Conservation (phyloP, 164 flowering plant species). For the Stephania cephalantha region DNA sequence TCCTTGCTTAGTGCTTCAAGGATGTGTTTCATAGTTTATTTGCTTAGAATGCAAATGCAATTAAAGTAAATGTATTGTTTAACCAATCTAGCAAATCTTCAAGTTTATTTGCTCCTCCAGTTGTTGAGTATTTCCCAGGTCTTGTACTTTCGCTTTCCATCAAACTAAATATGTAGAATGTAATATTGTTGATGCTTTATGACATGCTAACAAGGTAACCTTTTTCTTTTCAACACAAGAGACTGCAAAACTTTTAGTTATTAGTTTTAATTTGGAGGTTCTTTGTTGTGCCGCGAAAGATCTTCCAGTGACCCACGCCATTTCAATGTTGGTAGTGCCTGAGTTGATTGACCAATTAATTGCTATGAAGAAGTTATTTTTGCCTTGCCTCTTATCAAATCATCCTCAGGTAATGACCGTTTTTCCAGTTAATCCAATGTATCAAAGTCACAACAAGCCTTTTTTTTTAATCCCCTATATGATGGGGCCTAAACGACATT, state of each 20-base stretch:
- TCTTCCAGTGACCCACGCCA: constrained; percentile 47
- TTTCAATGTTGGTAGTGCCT: constrained; percentile 75
- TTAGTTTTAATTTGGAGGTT: constrained; percentile 58
- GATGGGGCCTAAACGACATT: background rate
- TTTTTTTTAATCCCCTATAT: background rate
- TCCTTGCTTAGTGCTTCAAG: too few species aligned
- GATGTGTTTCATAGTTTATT: background rate
- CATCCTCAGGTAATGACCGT: constrained; percentile 50
- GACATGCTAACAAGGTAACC: constrained; percentile 1
- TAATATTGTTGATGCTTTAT: constrained; percentile 2
- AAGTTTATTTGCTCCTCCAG: constrained; percentile 40
- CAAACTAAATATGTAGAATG: background rate
- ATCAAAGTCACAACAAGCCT: background rate
- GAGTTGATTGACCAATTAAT: too few species aligned
- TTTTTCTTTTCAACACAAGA: constrained; percentile 46
- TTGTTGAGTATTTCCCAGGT: constrained; percentile 82
- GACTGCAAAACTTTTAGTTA: constrained; percentile 42
- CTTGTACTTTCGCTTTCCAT: constrained; percentile 3
- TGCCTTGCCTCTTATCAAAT: constrained; percentile 44
- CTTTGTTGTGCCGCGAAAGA: constrained; percentile 63
- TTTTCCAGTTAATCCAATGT: background rate
- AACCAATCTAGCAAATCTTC: constrained; percentile 43
- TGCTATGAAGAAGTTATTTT: constrained; percentile 8
- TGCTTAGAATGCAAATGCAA: constrained; percentile 66
- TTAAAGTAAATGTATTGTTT: constrained; percentile 52